A percentile compares a stretch with the other conserved stretches of the same genome.
phyloP scores from a whole-genome alignment of 768 basidiomycete species.

The Galerina marginata region DNA sequence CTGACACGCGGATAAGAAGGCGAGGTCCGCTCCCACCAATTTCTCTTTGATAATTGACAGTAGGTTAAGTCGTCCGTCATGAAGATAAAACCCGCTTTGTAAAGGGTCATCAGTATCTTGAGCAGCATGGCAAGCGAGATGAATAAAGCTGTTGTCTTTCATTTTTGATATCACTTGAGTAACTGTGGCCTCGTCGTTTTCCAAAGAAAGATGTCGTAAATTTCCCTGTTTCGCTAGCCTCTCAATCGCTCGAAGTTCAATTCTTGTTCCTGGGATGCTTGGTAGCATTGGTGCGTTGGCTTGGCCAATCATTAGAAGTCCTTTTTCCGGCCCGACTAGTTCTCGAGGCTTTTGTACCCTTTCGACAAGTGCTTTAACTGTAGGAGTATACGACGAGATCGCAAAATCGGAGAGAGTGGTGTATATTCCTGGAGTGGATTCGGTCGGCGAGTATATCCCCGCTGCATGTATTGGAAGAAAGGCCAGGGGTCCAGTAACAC shows the following conservation, averaged over 20 bases:
- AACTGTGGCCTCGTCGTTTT: background rate
- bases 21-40: background rate
- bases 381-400: slow-evolving; percentile 16
- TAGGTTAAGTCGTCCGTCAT: background rate
- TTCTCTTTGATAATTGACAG: background rate
- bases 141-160: background rate
- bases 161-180: background rate
- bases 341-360: background rate
- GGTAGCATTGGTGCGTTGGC: background rate
- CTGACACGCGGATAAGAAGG: slow-evolving; percentile 8
- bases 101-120: background rate
- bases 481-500: slow-evolving; percentile 12
- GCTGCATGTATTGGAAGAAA: slow-evolving; percentile 18
- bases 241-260: slow-evolving; percentile 9
- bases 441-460: slow-evolving; percentile 3
- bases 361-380: slow-evolving; percentile 3
- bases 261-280: slow-evolving; percentile 7
- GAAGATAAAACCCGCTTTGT: background rate
- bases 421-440: background rate
- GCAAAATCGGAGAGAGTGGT: slow-evolving; percentile 8
- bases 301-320: slow-evolving; percentile 8
- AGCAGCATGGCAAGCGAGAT: slow-evolving; percentile 5
- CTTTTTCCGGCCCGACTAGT: background rate
- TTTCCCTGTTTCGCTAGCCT: background rate
- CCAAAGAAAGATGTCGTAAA: background rate